Conservation (phyloP, 768 basidiomycete genomes). For the Astraeus odoratus region DNA sequence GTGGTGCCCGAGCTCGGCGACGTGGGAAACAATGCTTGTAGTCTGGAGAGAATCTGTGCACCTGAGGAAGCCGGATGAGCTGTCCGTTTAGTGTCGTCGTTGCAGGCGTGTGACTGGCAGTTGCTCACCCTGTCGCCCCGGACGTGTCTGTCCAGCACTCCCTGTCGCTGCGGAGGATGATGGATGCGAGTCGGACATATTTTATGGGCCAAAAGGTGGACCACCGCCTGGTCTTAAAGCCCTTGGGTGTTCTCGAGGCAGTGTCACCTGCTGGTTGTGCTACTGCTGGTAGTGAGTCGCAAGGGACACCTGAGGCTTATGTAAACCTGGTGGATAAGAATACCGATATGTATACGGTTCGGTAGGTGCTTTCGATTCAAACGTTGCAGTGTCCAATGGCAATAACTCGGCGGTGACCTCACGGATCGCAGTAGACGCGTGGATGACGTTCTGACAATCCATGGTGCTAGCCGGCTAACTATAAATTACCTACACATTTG, state of each 20-base stretch:
- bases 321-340: too few relatives aligned
- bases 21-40: conserved; percentile 46
- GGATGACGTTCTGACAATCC: too few relatives aligned
- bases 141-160: conserved; percentile 5
- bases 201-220: background rate
- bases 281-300: too few relatives aligned
- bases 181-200: background rate
- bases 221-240: background rate
- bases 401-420: too few relatives aligned
- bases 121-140: conserved; percentile 7
- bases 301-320: too few relatives aligned
- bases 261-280: background rate
- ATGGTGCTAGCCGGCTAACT: too few relatives aligned
- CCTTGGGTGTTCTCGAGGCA: background rate
- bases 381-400: too few relatives aligned
- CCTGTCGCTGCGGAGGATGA: conserved; percentile 8
- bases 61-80: conserved; percentile 12
- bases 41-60: conserved; percentile 39
- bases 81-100: conserved; percentile 1
- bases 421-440: too few relatives aligned
- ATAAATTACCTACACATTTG: too few relatives aligned
- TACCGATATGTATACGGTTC: too few relatives aligned
- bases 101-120: background rate
- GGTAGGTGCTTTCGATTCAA: too few relatives aligned
- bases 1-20: conserved; percentile 20